Conservation (phyloP, 306 rosid species). For the Casuarina glauca region DNA sequence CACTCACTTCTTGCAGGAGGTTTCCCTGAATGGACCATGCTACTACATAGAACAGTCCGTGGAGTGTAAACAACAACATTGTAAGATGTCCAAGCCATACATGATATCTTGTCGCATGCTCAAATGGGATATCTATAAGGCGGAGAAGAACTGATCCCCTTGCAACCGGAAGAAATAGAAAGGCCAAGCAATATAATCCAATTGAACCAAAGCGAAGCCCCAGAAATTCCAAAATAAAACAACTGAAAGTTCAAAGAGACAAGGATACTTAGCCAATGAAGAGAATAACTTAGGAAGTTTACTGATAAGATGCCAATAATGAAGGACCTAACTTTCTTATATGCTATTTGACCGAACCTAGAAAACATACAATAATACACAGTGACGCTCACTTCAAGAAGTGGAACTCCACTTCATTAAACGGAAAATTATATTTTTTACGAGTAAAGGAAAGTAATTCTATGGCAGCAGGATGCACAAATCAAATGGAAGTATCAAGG, state of each 20-base stretch:
- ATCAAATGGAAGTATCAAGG: neutral
- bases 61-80: slow-evolving; percentile 82
- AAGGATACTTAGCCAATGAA: slow-evolving; percentile 25
- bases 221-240: slow-evolving; percentile 42
- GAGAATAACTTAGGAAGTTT: slow-evolving; percentile 1
- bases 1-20: slow-evolving; percentile 54
- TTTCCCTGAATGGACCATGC: slow-evolving; percentile 71
- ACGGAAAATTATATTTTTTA: neutral
- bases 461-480: neutral
- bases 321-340: slow-evolving; percentile 7
- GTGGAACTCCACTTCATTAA: neutral
- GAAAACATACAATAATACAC: neutral
- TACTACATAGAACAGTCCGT: slow-evolving; percentile 59
- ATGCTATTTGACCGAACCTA: neutral
- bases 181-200: slow-evolving; percentile 67
- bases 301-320: neutral
- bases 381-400: slow-evolving; percentile 1
- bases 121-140: slow-evolving; percentile 75
- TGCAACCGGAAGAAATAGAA: slow-evolving; percentile 81
- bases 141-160: slow-evolving; percentile 95
- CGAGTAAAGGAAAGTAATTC: neutral
- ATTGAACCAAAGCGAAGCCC: slow-evolving; percentile 66
- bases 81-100: slow-evolving; percentile 98
- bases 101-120: slow-evolving; percentile 86
- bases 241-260: slow-evolving; percentile 45